Evolutionary conservation across 768 basidiomycete species (phyloP), one percentile per base, ranked within the genome.

Genomic region (Sporobolomyces roseus): DNA sequence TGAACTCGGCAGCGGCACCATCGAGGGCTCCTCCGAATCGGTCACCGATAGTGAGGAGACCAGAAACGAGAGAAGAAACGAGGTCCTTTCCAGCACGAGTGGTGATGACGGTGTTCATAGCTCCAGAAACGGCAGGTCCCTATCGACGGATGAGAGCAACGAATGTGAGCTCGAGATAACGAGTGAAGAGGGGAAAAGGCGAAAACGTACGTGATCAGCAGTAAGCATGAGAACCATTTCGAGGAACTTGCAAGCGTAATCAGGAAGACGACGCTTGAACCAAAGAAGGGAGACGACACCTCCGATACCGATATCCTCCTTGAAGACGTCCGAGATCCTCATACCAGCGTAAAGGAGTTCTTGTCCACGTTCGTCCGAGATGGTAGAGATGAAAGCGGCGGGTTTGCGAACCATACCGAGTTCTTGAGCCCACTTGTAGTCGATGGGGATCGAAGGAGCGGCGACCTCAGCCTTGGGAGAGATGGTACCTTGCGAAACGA

Each of bases 151-250:
- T 56, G 64, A 68, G 71, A 23, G 61, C 33, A 12, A 33, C 33
- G n/a, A 61, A n/a, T 21, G 19, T 21, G 19, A 27, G 50, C 12
- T 38, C n/a, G n/a, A n/a, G n/a, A n/a, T 48, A 21, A n/a, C 32
- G 17, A 46, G 19, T 29, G 21, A 32, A 25, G 50, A 23, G 10
- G 25, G 14, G 51, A 64, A 92, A 14, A 35, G 23, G 29, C 19
- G 14, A 5, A 33, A 35, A 53, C 52, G 27, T 19, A 53, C 54
- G 81, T 98, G 94, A 80, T 99, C 94, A 71, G 94, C 94, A 17
- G 94, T 99, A 74, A 99, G 84, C 91, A 96, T 94, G 79, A 99
- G 85, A 61, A 97, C 93, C 96, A 98, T 99, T 83, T 99, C 94
- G 79, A 99, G 88, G 84, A 99, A 99, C 83, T 97, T 98, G 79